Conservation (phyloP, 495 filamentous ascomycete species). For the Penicillium atrosanguineum region DNA sequence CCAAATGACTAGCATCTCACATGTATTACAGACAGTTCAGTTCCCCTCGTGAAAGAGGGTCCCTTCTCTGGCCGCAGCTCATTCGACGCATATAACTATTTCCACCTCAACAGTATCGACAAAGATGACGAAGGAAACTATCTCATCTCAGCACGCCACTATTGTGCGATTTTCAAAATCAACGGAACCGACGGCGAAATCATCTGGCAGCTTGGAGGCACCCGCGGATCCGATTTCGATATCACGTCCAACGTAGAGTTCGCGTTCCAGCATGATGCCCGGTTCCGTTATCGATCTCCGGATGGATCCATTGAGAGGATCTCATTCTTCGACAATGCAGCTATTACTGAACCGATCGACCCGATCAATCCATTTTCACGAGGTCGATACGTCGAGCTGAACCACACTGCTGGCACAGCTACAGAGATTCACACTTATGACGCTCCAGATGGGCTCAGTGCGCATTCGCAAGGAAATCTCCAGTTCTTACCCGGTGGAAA, state of each 20-base stretch:
- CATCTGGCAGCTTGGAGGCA: conserved; percentile 50
- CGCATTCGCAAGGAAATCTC: conserved; percentile 51
- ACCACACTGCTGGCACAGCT: conserved; percentile 37
- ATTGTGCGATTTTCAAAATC: conserved; percentile 35
- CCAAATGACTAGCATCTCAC: not conserved
- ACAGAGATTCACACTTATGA: conserved; percentile 24
- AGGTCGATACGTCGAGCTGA: conserved; percentile 45
- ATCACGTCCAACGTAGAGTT: conserved; percentile 24
- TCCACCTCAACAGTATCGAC: conserved; percentile 55
- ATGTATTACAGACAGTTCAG: conserved; percentile 27
- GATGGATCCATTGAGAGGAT: conserved; percentile 35
- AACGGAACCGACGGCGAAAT: conserved; percentile 48
- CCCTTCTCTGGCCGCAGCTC: conserved; percentile 29
- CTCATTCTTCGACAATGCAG: conserved; percentile 47
- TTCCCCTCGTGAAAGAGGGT: conserved; percentile 43
- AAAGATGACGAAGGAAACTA: conserved; percentile 49
- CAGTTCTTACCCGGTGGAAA: conserved; percentile 51
- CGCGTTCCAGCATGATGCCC: conserved; percentile 53
- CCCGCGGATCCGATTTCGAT: conserved; percentile 19
- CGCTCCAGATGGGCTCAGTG: conserved; percentile 39
- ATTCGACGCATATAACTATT: conserved; percentile 40
- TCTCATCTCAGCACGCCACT: conserved; percentile 49
- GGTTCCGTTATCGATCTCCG: conserved; percentile 33
- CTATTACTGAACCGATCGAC: not conserved
- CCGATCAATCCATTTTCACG: conserved; percentile 29